Conservation (phyloP, 768 basidiomycete species). For the Gloeopeniophorella convolvens region DNA sequence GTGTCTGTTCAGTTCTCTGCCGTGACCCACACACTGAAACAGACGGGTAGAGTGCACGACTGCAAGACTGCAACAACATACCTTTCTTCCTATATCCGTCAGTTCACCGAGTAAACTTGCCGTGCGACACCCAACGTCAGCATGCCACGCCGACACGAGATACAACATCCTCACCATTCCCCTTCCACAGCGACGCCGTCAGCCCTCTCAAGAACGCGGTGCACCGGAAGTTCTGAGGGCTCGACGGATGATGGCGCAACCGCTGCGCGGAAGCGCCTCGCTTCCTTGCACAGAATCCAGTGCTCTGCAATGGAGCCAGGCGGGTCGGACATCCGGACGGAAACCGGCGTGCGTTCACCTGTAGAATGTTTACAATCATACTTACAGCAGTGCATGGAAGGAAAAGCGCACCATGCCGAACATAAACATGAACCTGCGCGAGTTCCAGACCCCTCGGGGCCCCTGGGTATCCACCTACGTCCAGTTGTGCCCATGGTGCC, state of each 20-base stretch:
- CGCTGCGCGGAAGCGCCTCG: constrained; percentile 43
- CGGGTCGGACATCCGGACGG: constrained; percentile 50
- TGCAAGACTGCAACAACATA: constrained; percentile 24
- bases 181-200: constrained; percentile 51
- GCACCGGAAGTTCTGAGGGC: constrained; percentile 24
- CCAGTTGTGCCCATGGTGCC: constrained; percentile 28
- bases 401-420: constrained; percentile 53
- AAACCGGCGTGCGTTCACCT: constrained; percentile 80
- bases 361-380: not conserved
- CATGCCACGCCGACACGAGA: not conserved
- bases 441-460: constrained; percentile 50
- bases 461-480: constrained; percentile 53
- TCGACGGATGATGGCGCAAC: constrained; percentile 30
- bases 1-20: not conserved
- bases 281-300: constrained; percentile 61
- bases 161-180: constrained; percentile 47
- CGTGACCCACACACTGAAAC: not conserved
- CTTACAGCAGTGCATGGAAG: not conserved
- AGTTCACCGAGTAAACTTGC: constrained; percentile 63
- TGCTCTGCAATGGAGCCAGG: constrained; percentile 62
- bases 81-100: constrained; percentile 64
- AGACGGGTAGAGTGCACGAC: not conserved
- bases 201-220: constrained; percentile 46
- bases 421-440: constrained; percentile 69
- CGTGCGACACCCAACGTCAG: too few species aligned